Evolutionary conservation across 768 basidiomycete species (phyloP), one percentile per base, ranked within the genome.

Genomic region (Boletus eberwhitei): DNA sequence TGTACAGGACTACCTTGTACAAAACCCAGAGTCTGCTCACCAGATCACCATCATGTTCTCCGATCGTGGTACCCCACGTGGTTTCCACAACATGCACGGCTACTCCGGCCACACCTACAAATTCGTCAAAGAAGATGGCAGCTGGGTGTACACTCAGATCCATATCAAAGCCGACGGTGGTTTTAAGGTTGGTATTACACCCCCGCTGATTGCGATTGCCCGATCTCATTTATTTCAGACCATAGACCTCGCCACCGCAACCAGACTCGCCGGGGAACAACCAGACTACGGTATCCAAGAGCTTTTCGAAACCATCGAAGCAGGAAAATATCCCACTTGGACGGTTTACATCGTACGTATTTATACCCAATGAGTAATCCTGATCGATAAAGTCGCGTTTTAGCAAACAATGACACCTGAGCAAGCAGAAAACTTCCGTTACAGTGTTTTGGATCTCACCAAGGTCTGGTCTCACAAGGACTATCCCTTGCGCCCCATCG

Each of bases 31-130:
- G 75, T 89, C 91, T 19, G 90, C 88, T 54, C 90, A 93, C 71
- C 90, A 93, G 74, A 76, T 91, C 64, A 79, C 90, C 81, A 95
- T 95, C 70, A 80, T 92, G 55, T 87, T 97, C 77, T 90, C 90
- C n/a, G 95, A 98, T 73, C 90, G 95, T 64, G 88, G 92, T 44
- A 97, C 93, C 52, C 95, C 96, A 57, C 87, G 86, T 72, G 93
- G 84, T n/a, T 94, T 76, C 75, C 85, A 90, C 73, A 77, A 86
- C 57, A 78, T 85, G 84, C 91, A 98, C 73, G 95, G 93, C 3
- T 97, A 94, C 78, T 90, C 90, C 47, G 91, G 95, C 16, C 93
- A 97, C 79, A 87, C 94, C 32, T 91, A 79, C 79, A 90, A 94
- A 71, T 84, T 93, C 72, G 78, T 89, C 73, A 93, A 93, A 74